Conservation (phyloP, 202 grass and related monocot species). For the Schoenoplectus tabernaemontani region DNA sequence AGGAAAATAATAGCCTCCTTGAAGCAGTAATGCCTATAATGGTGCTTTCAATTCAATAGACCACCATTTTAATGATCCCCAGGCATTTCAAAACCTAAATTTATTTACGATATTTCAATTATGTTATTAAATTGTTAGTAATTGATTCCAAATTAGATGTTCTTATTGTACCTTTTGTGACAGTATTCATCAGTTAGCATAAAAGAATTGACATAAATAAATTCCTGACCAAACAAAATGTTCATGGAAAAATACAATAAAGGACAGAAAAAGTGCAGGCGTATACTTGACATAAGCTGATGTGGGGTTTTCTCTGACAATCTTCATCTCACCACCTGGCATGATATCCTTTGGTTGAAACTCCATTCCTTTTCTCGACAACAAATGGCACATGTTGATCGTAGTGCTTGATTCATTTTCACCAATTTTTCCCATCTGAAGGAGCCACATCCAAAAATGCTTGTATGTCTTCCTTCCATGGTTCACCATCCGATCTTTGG, state of each 20-base stretch:
- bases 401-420: background rate
- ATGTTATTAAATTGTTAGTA: background rate
- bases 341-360: constrained; percentile 75
- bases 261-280: background rate
- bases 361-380: constrained; percentile 65
- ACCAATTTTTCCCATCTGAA: constrained; percentile 68
- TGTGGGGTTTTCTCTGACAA: constrained; percentile 76
- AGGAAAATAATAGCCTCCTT: background rate
- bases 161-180: background rate
- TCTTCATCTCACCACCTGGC: constrained; percentile 84
- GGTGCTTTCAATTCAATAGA: background rate
- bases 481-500: constrained; percentile 48
- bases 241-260: background rate
- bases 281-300: constrained; percentile 49
- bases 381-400: constrained; percentile 55
- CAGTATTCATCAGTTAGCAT: background rate
- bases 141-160: background rate
- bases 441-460: constrained; percentile 46
- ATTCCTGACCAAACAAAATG: background rate
- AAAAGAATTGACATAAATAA: background rate
- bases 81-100: background rate
- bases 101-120: background rate
- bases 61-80: background rate
- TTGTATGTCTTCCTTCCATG: constrained; percentile 65
- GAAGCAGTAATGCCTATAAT: no score